A percentile compares a stretch with the other conserved stretches of the same genome.
Conservation (phyloP, 1,284 basidiomycete genomes). For the Cutaneotrichosporon cavernicola region DNA sequence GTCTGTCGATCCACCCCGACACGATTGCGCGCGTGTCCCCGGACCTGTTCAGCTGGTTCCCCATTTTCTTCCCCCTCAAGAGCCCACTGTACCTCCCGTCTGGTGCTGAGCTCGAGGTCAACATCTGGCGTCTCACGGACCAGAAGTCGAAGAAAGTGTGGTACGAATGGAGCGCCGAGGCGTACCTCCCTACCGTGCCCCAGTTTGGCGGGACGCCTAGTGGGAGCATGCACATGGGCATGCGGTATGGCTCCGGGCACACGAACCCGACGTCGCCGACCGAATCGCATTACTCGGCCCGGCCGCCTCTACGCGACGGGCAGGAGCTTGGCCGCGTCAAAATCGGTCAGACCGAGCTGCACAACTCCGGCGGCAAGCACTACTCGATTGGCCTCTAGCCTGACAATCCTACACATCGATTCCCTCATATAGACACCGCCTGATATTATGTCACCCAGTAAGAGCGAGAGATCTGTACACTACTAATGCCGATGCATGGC, state of each 20-base stretch:
- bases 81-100: slow-evolving; percentile 91
- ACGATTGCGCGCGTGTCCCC: slow-evolving; percentile 77
- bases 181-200: slow-evolving; percentile 64
- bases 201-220: slow-evolving; percentile 14
- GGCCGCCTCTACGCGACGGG: not conserved
- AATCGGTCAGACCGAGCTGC: slow-evolving; percentile 86
- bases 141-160: slow-evolving; percentile 70
- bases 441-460: slow-evolving; percentile 3
- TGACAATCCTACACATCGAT: not conserved
- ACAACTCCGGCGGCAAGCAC: slow-evolving; percentile 83
- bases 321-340: slow-evolving; percentile 60
- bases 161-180: slow-evolving; percentile 98
- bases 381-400: slow-evolving; percentile 81
- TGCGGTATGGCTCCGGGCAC: slow-evolving; percentile 1
- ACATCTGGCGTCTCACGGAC: slow-evolving; percentile 90
- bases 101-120: slow-evolving; percentile 86
- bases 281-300: slow-evolving; percentile 4
- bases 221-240: slow-evolving; percentile 9
- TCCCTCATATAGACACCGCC: not conserved
- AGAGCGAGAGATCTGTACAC: slow-evolving; percentile 7
- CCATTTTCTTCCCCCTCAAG: slow-evolving; percentile 92
- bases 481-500: slow-evolving; percentile 13
- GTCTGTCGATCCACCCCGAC: slow-evolving; percentile 90
- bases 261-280: slow-evolving; percentile 46
- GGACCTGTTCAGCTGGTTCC: slow-evolving; percentile 99